A percentile compares a stretch with the other conserved stretches of the same genome.
These are phyloP conservation scores for Furcasterigmium furcatum DNA, from an alignment of 2,329 filamentous ascomycete species.

Conservation along the genomic window DNA sequence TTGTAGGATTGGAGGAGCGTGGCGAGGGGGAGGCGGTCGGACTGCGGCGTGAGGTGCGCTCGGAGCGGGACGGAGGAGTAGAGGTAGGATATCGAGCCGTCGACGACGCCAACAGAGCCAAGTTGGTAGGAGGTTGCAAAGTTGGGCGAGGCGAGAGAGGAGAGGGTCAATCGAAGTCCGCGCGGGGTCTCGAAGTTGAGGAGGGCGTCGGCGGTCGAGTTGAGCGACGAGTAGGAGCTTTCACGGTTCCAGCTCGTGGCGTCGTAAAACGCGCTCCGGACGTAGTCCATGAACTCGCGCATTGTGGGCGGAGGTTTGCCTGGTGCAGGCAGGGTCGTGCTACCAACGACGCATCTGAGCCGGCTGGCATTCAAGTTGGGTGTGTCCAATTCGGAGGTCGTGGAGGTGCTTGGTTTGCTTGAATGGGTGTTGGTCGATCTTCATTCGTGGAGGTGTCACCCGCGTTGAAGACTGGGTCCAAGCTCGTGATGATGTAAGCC, in stretches of 20 bases:
- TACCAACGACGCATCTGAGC: neutral
- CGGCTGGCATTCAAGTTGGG: neutral
- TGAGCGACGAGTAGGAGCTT: conserved; percentile 87
- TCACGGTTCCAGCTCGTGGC: conserved; percentile 86
- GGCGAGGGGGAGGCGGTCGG: conserved; percentile 71
- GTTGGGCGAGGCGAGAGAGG: conserved; percentile 86
- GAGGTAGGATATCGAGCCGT: conserved; percentile 95
- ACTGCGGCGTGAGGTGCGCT: conserved; percentile 62
- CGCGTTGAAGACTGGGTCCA: neutral
- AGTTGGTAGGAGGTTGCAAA: conserved; percentile 94
- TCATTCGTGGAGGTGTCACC: neutral
- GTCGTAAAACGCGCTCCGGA: conserved; percentile 86
- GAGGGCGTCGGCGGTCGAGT: conserved; percentile 78
- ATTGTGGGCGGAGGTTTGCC: conserved; percentile 42
- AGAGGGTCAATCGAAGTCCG: conserved; percentile 81
- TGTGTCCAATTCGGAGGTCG: neutral
- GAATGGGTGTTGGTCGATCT: neutral
- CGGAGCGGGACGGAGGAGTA: conserved; percentile 83
- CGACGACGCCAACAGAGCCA: conserved; percentile 84
- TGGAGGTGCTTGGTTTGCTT: neutral
- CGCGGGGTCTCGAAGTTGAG: conserved; percentile 85
- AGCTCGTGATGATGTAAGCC: neutral
- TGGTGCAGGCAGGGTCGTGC: neutral
- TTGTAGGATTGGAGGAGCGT: conserved; percentile 80
- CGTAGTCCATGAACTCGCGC: conserved; percentile 97